Conservation (phyloP, 2,329 filamentous ascomycete genomes). For the Didymosphaeria variabile region DNA sequence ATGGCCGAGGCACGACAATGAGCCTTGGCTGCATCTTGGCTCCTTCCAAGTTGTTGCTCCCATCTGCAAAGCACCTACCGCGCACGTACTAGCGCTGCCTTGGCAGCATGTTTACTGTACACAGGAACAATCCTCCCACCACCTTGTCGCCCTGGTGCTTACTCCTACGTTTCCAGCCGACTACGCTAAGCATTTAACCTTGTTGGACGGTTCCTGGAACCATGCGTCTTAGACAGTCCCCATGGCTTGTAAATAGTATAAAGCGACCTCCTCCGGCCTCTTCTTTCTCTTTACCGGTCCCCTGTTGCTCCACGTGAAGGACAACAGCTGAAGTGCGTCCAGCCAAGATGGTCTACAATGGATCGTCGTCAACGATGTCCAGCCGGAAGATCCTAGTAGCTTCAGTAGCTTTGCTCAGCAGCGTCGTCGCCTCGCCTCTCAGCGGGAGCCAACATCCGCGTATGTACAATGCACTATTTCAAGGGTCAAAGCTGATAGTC, state of each 20-base stretch:
- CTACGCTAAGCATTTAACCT: neutral
- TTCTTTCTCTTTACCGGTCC: neutral
- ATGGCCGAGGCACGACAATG: constrained; percentile 8
- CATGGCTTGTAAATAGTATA: constrained; percentile 1
- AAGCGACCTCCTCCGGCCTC: constrained; percentile 1
- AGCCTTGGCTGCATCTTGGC: constrained; percentile 10
- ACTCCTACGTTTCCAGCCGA: neutral
- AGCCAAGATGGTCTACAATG: constrained; percentile 10
- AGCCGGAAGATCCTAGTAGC: constrained; percentile 12
- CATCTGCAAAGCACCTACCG: constrained; percentile 1
- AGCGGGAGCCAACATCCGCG: constrained; percentile 1
- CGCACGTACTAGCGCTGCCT: constrained; percentile 4
- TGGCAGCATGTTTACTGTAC: constrained; percentile 8
- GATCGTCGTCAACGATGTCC: constrained; percentile 1
- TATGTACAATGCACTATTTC: neutral
- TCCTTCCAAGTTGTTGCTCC: constrained; percentile 4
- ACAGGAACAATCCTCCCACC: neutral
- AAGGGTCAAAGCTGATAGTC: neutral
- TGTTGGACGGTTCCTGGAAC: constrained; percentile 4
- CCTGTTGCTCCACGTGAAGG: constrained; percentile 8
- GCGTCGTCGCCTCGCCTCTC: constrained; percentile 9
- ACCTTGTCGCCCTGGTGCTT: constrained; percentile 8
- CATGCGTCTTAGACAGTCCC: neutral
- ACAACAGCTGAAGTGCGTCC: neutral
- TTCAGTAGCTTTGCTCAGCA: constrained; percentile 8